A percentile compares a stretch with the other conserved stretches of the same genome.
phyloP scores from a whole-genome alignment of 306 rosid genomes.

The Cicer judaicum region DNA sequence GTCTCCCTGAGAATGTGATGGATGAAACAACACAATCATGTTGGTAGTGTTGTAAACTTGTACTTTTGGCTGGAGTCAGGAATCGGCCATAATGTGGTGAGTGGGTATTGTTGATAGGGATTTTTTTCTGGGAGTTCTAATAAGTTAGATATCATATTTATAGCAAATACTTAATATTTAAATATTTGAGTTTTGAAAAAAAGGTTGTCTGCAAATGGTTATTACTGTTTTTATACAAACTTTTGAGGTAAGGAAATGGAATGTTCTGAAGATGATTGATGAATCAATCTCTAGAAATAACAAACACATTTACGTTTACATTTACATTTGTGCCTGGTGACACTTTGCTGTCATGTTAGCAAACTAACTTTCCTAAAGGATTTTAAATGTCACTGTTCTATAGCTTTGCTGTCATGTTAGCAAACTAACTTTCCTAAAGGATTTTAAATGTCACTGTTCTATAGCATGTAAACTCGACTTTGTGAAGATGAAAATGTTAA shows the following conservation, averaged over 20 bases:
- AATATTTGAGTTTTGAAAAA: constrained; percentile 1
- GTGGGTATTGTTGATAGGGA: constrained; percentile 15
- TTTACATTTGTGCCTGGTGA: constrained; percentile 3
- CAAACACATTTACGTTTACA: not conserved
- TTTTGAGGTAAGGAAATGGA: constrained; percentile 7
- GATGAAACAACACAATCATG: not conserved
- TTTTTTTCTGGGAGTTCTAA: not conserved
- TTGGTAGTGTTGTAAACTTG: constrained; percentile 18
- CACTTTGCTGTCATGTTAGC: constrained; percentile 17
- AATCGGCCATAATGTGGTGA: constrained; percentile 2
- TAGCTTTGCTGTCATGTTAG: too few species aligned
- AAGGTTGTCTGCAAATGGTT: not conserved
- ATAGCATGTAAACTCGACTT: not conserved
- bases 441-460: constrained; percentile 35
- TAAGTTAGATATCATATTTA: constrained; percentile 13
- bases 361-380: not conserved
- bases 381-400: constrained; percentile 33
- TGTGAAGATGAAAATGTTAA: not conserved
- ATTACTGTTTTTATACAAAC: constrained; percentile 5
- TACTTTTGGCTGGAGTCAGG: constrained; percentile 20
- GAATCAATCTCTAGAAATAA: constrained; percentile 29
- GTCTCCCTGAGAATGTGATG: constrained; percentile 18
- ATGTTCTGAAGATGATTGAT: constrained; percentile 29
- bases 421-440: not conserved
- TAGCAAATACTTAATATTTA: not conserved